These are phyloP conservation scores for Globisporangium heterothallicum DNA, from an alignment of 352 stramenopile species.

Conservation along the genomic window DNA sequence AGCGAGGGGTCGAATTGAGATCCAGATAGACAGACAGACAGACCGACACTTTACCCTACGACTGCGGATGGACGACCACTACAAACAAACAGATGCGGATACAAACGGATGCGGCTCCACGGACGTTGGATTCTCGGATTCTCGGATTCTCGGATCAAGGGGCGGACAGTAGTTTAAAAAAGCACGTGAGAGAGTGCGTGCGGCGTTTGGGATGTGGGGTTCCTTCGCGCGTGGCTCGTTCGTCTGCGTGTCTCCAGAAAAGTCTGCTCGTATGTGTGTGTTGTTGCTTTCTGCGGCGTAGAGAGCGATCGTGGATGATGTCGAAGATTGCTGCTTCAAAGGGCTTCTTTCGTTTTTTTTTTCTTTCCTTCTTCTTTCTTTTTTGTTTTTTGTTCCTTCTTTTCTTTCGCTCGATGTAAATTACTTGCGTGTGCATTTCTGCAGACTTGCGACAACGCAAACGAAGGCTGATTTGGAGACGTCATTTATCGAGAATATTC, in stretches of 20 bases:
- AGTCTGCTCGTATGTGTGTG: not conserved
- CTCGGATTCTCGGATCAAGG: too few species aligned
- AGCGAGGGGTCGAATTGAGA: conserved; percentile 6
- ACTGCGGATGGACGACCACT: conserved; percentile 4
- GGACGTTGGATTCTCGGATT: too few species aligned
- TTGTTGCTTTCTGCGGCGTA: not conserved
- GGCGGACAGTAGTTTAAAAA: too few species aligned
- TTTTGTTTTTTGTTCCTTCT: not conserved
- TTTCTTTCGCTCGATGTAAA: not conserved
- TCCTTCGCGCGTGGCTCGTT: too few species aligned
- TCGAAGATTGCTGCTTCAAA: too few species aligned
- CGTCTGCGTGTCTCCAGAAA: too few species aligned
- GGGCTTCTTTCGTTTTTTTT: not conserved
- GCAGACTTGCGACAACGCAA: not conserved
- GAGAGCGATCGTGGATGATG: too few species aligned
- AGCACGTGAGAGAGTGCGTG: too few species aligned
- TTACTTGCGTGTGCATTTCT: too few species aligned
- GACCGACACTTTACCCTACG: not conserved
- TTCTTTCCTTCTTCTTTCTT: not conserved
- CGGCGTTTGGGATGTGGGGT: too few species aligned
- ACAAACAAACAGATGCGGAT: conserved; percentile 5
- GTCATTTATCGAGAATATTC: not conserved
- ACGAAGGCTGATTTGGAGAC: not conserved
- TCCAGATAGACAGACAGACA: conserved; percentile 6
- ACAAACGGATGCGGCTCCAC: too few species aligned